A percentile compares a stretch with the other conserved stretches of the same genome.
Conservation (phyloP, 163 green algal species). For the Volvox carteri region DNA sequence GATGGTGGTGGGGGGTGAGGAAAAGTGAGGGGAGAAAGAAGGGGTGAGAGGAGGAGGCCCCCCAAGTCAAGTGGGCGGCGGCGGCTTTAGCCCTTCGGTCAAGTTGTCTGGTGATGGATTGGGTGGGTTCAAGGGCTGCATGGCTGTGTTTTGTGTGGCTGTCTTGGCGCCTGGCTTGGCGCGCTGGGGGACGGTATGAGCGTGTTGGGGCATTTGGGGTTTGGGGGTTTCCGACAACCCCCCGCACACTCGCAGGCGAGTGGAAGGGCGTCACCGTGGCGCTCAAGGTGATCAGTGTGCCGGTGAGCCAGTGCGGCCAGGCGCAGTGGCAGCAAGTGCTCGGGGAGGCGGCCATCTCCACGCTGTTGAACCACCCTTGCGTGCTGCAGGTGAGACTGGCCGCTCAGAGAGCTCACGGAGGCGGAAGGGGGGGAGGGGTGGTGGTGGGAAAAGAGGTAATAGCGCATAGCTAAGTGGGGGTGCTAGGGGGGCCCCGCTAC, state of each 20-base stretch:
- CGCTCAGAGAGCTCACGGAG: not conserved
- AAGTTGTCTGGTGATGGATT: not conserved
- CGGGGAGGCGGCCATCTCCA: slow-evolving; percentile 46
- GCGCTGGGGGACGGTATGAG: too few relatives aligned
- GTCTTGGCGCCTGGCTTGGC: too few relatives aligned
- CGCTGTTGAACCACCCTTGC: slow-evolving; percentile 47
- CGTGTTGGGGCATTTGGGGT: too few relatives aligned
- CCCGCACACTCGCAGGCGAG: slow-evolving; percentile 29
- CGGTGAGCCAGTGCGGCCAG: slow-evolving; percentile 46
- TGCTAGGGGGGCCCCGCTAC: too few relatives aligned
- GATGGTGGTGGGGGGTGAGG: not conserved
- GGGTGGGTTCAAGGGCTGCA: not conserved
- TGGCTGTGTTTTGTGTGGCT: not conserved
- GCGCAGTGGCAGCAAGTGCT: slow-evolving; percentile 53
- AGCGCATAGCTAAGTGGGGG: too few relatives aligned
- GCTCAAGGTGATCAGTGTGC: slow-evolving; percentile 50
- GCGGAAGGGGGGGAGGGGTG: not conserved
- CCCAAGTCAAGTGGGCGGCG: too few relatives aligned
- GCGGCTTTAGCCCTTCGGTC: not conserved
- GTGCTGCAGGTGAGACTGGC: slow-evolving; percentile 54
- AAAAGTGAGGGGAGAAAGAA: too few relatives aligned
- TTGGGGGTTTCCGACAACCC: too few relatives aligned
- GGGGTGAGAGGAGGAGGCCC: too few relatives aligned
- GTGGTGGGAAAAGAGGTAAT: too few relatives aligned
- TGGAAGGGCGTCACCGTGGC: slow-evolving; percentile 47